Percentiles rank a stretch among this genome's conserved stretches.
These are phyloP conservation scores for Irpex lacteus DNA, from an alignment of 1,284 basidiomycete species.

Conservation along the genomic window DNA sequence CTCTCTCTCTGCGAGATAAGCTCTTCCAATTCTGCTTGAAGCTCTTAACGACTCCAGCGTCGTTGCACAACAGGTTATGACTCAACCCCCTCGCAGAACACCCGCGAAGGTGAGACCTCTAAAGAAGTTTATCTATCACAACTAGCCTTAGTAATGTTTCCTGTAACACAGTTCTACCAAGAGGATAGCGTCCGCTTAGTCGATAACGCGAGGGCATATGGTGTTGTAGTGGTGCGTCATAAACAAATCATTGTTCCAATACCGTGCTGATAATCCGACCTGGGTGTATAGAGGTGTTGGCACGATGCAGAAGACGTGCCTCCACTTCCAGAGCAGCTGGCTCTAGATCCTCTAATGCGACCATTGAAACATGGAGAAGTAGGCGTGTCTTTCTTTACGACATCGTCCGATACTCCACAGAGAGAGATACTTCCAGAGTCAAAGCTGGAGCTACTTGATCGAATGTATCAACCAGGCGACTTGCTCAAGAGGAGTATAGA, in stretches of 20 bases:
- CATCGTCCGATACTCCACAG: slow-evolving; percentile 30
- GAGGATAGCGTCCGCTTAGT: slow-evolving; percentile 68
- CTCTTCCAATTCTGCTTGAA: background rate
- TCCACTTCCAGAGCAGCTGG: slow-evolving; percentile 35
- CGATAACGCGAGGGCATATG: slow-evolving; percentile 40
- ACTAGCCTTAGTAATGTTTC: background rate
- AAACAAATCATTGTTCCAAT: background rate
- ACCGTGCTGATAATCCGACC: slow-evolving; percentile 1
- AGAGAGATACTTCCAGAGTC: slow-evolving; percentile 75
- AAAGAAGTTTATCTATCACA: background rate
- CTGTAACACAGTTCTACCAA: slow-evolving; percentile 60
- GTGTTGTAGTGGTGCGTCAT: slow-evolving; percentile 51
- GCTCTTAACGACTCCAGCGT: background rate
- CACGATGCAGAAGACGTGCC: slow-evolving; percentile 73
- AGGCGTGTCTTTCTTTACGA: slow-evolving; percentile 71
- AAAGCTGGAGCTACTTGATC: slow-evolving; percentile 73
- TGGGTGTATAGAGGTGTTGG: slow-evolving; percentile 68
- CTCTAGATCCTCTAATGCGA: slow-evolving; percentile 68
- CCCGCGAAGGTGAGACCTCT: slow-evolving; percentile 11
- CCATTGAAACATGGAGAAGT: slow-evolving; percentile 80
- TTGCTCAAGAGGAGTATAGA: slow-evolving; percentile 79
- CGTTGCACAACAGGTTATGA: background rate
- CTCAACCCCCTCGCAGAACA: slow-evolving; percentile 7
- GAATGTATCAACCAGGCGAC: slow-evolving; percentile 79
- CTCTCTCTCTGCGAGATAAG: background rate